phyloP scores from a whole-genome alignment of 1,284 basidiomycete species.

The Baeospora myosura region DNA sequence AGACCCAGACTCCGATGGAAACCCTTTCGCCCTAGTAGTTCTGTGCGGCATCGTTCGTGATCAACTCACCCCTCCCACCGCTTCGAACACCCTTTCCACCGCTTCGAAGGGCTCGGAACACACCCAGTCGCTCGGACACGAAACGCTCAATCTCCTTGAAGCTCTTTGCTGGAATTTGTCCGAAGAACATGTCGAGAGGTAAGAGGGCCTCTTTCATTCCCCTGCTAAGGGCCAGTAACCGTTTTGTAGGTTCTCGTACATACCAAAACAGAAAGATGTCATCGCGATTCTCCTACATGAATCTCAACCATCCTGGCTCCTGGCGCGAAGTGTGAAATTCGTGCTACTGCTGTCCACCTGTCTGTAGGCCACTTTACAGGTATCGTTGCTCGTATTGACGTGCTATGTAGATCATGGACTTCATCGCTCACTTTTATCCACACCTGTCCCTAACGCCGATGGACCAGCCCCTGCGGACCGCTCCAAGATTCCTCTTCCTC shows the following conservation, averaged over 20 bases:
- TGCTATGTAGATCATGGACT: slow-evolving; percentile 20
- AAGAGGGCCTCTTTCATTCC: slow-evolving; percentile 12
- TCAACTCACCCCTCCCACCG: too few species aligned
- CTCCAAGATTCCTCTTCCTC: slow-evolving; percentile 26
- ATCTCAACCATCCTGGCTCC: slow-evolving; percentile 42
- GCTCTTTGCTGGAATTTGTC: slow-evolving; percentile 42
- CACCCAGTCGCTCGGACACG: slow-evolving; percentile 30
- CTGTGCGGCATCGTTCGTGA: too few species aligned
- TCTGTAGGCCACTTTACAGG: too few species aligned
- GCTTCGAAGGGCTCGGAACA: slow-evolving; percentile 21
- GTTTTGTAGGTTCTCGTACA: slow-evolving; percentile 29
- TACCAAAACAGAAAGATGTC: slow-evolving; percentile 33
- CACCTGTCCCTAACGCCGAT: slow-evolving; percentile 16
- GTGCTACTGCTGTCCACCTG: slow-evolving; percentile 36
- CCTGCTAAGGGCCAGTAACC: background rate
- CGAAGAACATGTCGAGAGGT: slow-evolving; percentile 38
- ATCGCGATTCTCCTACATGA: slow-evolving; percentile 42
- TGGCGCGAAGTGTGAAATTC: slow-evolving; percentile 37
- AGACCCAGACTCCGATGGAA: slow-evolving; percentile 13
- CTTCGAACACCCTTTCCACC: slow-evolving; percentile 31
- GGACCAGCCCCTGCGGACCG: slow-evolving; percentile 21
- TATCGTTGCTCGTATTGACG: too few species aligned
- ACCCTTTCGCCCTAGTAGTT: slow-evolving; percentile 30
- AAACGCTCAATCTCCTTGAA: slow-evolving; percentile 44
- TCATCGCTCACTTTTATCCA: slow-evolving; percentile 31